Conservation (phyloP, 768 basidiomycete species). For the Strobilomyces dryophilus region DNA sequence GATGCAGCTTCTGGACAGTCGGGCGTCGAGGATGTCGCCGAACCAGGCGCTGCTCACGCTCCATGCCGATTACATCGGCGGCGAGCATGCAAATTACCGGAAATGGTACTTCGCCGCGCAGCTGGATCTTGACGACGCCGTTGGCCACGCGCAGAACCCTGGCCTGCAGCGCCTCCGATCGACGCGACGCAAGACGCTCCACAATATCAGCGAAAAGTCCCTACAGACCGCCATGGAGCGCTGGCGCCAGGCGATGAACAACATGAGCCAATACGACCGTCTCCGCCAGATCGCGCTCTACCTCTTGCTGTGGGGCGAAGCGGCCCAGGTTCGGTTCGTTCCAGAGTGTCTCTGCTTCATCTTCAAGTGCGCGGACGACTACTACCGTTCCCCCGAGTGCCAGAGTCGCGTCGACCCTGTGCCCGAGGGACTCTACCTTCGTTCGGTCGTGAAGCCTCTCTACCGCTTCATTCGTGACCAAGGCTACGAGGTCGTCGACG, state of each 20-base stretch:
- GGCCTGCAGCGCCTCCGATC: constrained; percentile 83
- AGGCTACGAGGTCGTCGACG: constrained; percentile 94
- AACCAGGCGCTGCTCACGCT: constrained; percentile 92
- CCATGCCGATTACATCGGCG: constrained; percentile 98
- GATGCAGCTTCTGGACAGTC: constrained; percentile 96
- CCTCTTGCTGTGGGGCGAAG: constrained; percentile 97
- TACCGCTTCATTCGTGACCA: constrained; percentile 98
- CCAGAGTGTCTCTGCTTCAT: constrained; percentile 99
- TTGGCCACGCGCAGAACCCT: constrained; percentile 89
- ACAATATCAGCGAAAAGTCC: constrained; percentile 54
- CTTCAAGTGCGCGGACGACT: constrained; percentile 99
- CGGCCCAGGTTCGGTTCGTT: constrained; percentile 93
- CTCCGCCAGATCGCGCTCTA: constrained; percentile 94
- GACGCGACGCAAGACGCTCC: constrained; percentile 55
- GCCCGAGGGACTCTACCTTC: constrained; percentile 92
- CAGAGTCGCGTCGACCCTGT: constrained; percentile 90
- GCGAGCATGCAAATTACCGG: constrained; percentile 96
- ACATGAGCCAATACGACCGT: constrained; percentile 97
- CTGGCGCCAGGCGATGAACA: constrained; percentile 98
- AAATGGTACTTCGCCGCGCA: constrained; percentile 99
- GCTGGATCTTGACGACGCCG: constrained; percentile 95
- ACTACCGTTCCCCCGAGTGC: constrained; percentile 98
- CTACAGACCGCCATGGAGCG: constrained; percentile 83
- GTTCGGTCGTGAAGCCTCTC: constrained; percentile 85
- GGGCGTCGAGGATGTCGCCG: constrained; percentile 95